phyloP scores from a whole-genome alignment of 495 filamentous ascomycete species.

The Hyaloscypha variabilis region DNA sequence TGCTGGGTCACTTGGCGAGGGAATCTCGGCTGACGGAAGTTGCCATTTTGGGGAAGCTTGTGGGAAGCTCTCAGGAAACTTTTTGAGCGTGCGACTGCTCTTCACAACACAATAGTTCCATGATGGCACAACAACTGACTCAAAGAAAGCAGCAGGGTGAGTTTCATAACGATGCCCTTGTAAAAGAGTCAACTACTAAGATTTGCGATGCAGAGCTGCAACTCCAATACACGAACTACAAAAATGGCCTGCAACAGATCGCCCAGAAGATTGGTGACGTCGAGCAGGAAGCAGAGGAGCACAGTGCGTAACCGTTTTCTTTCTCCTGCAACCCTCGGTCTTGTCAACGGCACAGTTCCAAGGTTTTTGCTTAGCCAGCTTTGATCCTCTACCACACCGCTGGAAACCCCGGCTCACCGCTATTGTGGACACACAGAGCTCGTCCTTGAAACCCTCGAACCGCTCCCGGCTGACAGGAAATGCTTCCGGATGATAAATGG shows the following conservation, averaged over 20 bases:
- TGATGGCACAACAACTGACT: conserved; percentile 34
- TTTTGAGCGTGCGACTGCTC: conserved; percentile 12
- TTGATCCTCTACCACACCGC: conserved; percentile 27
- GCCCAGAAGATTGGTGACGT: conserved; percentile 96
- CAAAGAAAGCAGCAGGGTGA: conserved; percentile 85
- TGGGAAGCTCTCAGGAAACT: conserved; percentile 9
- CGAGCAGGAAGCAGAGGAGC: conserved; percentile 95
- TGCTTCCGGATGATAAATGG: conserved; percentile 99
- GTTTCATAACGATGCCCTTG: conserved; percentile 11
- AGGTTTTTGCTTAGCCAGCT: conserved; percentile 8
- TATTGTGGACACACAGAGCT: conserved; percentile 58
- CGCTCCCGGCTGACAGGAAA: conserved; percentile 83
- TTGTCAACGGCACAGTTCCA: conserved; percentile 13
- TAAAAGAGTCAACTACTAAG: not conserved
- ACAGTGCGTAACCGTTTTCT: conserved; percentile 66
- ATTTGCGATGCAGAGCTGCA: conserved; percentile 72
- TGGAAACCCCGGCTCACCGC: conserved; percentile 25
- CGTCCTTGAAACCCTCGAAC: conserved; percentile 90
- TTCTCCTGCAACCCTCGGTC: conserved; percentile 19
- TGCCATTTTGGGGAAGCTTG: not conserved
- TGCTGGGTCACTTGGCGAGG: not conserved
- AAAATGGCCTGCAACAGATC: conserved; percentile 89
- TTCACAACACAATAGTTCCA: conserved; percentile 16
- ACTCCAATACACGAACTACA: conserved; percentile 91
- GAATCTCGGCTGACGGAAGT: conserved; percentile 1